Evolutionary conservation across 140 eudicot species (phyloP).

Genomic region (Senecio squalidus): DNA sequence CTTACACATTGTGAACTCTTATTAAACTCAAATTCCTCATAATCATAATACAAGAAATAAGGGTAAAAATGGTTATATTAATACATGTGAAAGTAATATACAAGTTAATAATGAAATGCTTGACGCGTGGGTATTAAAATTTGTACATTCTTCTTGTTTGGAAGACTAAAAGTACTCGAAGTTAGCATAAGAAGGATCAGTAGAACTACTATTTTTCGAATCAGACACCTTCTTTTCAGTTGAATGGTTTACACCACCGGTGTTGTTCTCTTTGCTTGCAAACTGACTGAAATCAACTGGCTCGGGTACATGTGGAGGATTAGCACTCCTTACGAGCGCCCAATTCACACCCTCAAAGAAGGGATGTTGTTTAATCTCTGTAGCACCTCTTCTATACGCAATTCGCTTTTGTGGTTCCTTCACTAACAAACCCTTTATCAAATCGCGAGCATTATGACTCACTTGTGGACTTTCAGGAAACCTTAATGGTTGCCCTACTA

Average conservation of each 20-base stretch:
- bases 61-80: not conserved
- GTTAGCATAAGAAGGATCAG: conserved; percentile 35
- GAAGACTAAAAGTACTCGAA: conserved; percentile 42
- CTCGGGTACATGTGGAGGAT: conserved; percentile 48
- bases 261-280: conserved; percentile 38
- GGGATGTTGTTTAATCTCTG: conserved; percentile 56
- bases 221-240: conserved; percentile 35
- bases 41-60: not conserved
- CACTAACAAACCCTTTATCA: conserved; percentile 42
- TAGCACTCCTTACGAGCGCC: conserved; percentile 48
- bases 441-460: conserved; percentile 33
- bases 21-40: not conserved
- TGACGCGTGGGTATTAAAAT: not conserved
- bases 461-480: conserved; percentile 44
- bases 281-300: conserved; percentile 41
- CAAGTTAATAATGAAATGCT: not conserved
- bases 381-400: conserved; percentile 53
- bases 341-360: conserved; percentile 52
- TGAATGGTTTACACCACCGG: conserved; percentile 9
- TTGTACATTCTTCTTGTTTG: not conserved
- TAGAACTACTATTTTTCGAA: conserved; percentile 19
- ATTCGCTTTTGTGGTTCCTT: conserved; percentile 52
- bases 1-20: too few relatives aligned
- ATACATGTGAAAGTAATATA: too few relatives aligned
- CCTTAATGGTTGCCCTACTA: conserved; percentile 45